phyloP scores from a whole-genome alignment of 495 filamentous ascomycete genomes.

The Penicillium angulare region DNA sequence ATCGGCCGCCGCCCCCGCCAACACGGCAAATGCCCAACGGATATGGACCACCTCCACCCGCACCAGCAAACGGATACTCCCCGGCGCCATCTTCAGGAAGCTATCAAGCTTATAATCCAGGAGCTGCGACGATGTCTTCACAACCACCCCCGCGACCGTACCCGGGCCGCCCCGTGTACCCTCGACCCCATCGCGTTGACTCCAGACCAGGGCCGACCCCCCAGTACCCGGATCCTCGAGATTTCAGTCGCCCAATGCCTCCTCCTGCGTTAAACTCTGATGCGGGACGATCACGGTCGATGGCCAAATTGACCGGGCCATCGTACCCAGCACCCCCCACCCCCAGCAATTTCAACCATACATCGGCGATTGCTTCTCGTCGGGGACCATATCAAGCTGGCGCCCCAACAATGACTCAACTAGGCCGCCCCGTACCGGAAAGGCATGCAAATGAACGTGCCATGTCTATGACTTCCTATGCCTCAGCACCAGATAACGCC shows the following conservation, averaged over 20 bases:
- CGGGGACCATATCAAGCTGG: conserved; percentile 66
- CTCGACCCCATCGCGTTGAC: conserved; percentile 67
- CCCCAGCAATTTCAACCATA: conserved; percentile 64
- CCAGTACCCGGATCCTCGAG: conserved; percentile 50
- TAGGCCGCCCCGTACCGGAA: conserved; percentile 87
- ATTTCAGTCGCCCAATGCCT: conserved; percentile 49
- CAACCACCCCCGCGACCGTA: conserved; percentile 66
- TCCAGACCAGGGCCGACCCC: conserved; percentile 61
- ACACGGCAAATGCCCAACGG: conserved; percentile 56
- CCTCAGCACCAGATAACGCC: conserved; percentile 70
- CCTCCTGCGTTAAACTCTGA: conserved; percentile 79
- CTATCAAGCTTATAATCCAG: conserved; percentile 44
- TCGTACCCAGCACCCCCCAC: conserved; percentile 47
- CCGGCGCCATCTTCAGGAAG: conserved; percentile 37
- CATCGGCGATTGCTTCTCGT: conserved; percentile 70
- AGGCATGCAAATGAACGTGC: conserved; percentile 80
- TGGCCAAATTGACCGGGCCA: conserved; percentile 68
- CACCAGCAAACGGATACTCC: conserved; percentile 37
- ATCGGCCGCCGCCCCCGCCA: conserved; percentile 53
- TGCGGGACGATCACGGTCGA: conserved; percentile 70
- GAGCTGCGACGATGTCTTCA: conserved; percentile 56
- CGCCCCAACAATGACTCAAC: conserved; percentile 69
- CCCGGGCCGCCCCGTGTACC: conserved; percentile 56
- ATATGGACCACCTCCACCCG: conserved; percentile 41
- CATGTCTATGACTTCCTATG: conserved; percentile 92